Evolutionary conservation across 192 early-diverging fungal species (phyloP).

Genomic region (Coemansia sp.): DNA sequence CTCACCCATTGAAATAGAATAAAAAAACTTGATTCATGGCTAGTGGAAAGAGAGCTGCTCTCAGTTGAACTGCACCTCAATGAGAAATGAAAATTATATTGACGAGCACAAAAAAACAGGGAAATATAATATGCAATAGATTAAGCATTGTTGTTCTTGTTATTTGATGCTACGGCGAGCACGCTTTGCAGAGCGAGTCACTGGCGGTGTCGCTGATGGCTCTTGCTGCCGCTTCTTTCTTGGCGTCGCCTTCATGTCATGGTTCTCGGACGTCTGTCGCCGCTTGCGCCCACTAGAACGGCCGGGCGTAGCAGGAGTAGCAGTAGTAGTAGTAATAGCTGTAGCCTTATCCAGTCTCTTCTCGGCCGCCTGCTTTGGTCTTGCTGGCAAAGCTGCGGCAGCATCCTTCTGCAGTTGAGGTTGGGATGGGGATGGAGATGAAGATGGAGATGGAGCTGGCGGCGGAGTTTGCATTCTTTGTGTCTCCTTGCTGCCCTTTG

Average conservation of each 20-base stretch:
- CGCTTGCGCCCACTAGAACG: neutral
- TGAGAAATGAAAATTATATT: neutral
- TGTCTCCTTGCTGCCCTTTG: neutral
- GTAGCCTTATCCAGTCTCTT: too few relatives aligned
- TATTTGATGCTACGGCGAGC: neutral
- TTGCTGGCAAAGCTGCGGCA: neutral
- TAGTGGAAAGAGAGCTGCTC: neutral
- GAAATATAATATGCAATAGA: too few relatives aligned
- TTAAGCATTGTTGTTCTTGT: too few relatives aligned
- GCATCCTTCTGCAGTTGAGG: neutral
- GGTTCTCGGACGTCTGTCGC: conserved; percentile 4
- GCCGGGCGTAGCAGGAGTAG: neutral
- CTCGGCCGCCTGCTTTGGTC: neutral
- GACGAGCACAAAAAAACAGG: neutral
- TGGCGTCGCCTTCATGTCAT: neutral
- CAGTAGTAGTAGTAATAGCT: too few relatives aligned
- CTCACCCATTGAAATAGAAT: too few relatives aligned
- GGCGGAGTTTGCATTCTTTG: neutral
- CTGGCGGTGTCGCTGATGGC: conserved; percentile 16
- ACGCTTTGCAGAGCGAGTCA: conserved; percentile 24
- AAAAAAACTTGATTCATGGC: too few relatives aligned
- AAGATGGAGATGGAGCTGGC: neutral
- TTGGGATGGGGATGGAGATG: neutral
- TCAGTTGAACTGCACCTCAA: neutral
- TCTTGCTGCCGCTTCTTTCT: neutral